Evolutionary conservation across 2,329 filamentous ascomycete genomes (phyloP).

Genomic region (Zelopaecilomyces penicillatus): DNA sequence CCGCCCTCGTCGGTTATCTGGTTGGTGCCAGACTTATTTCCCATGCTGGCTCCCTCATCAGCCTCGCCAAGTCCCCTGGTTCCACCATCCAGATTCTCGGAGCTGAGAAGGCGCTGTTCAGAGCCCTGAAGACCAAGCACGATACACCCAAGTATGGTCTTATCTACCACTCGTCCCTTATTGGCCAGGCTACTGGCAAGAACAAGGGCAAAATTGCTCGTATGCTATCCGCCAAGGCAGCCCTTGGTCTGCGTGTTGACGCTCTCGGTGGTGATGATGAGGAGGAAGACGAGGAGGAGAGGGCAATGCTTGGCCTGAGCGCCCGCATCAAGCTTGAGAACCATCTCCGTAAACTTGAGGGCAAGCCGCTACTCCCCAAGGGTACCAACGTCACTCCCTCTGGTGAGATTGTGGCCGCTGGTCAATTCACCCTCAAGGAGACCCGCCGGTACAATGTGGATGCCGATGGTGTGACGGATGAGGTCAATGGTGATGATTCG

Average conservation of each 20-base stretch:
- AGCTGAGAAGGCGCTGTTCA: constrained; percentile 97
- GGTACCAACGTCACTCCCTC: constrained; percentile 68
- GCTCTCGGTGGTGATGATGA: constrained; percentile 54
- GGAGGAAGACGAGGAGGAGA: constrained; percentile 80
- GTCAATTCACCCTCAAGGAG: constrained; percentile 89
- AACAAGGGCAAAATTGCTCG: constrained; percentile 99
- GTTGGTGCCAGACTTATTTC: constrained; percentile 93
- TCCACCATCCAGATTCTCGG: constrained; percentile 97
- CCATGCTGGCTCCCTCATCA: constrained; percentile 89
- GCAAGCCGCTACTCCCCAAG: constrained; percentile 76
- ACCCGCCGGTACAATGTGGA: constrained; percentile 90
- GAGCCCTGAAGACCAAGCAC: constrained; percentile 97
- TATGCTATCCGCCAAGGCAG: constrained; percentile 89
- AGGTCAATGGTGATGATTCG: constrained; percentile 33
- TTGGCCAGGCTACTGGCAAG: constrained; percentile 92
- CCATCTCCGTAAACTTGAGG: constrained; percentile 70
- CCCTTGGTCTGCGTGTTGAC: constrained; percentile 87
- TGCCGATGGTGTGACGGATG: constrained; percentile 71
- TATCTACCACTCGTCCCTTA: constrained; percentile 85
- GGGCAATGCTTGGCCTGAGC: constrained; percentile 67
- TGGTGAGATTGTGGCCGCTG: constrained; percentile 52
- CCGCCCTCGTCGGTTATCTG: constrained; percentile 82
- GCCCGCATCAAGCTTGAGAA: constrained; percentile 68
- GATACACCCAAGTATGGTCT: constrained; percentile 98
- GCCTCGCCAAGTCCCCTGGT: constrained; percentile 87